These are phyloP conservation scores for Knoxdaviesia capensis DNA, from an alignment of 2,329 filamentous ascomycete species.

Conservation along the genomic window DNA sequence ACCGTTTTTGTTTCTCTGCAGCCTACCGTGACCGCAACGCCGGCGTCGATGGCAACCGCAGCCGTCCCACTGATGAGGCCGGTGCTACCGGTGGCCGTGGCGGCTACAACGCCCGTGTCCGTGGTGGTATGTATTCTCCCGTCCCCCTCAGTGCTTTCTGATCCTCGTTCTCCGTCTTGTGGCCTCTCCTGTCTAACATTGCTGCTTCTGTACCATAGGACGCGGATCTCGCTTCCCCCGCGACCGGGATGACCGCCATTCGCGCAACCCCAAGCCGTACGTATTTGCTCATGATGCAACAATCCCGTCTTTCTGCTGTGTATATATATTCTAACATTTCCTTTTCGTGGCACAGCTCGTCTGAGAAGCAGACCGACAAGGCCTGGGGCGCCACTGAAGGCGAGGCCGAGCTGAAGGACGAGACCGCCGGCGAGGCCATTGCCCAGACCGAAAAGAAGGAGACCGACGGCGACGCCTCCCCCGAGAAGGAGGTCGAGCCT, in stretches of 20 bases:
- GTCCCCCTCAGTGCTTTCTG: background rate
- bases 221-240: slow-evolving; percentile 32
- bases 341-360: slow-evolving; percentile 30
- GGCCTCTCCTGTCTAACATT: background rate
- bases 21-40: slow-evolving; percentile 80
- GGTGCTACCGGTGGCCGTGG: slow-evolving; percentile 35
- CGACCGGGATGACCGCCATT: slow-evolving; percentile 35
- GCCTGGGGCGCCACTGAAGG: slow-evolving; percentile 78
- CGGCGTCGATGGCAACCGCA: slow-evolving; percentile 65
- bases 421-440: slow-evolving; percentile 78
- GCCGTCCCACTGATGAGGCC: slow-evolving; percentile 53
- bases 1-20: slow-evolving; percentile 15
- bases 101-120: slow-evolving; percentile 41
- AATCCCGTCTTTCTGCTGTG: background rate
- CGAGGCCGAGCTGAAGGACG: slow-evolving; percentile 70
- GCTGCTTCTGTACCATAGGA: slow-evolving; percentile 14
- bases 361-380: slow-evolving; percentile 72
- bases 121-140: slow-evolving; percentile 26
- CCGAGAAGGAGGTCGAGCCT: slow-evolving; percentile 19
- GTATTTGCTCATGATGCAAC: background rate
- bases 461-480: slow-evolving; percentile 26
- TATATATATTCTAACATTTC: slow-evolving; percentile 9
- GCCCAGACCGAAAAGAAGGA: slow-evolving; percentile 72
- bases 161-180: background rate
- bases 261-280: slow-evolving; percentile 9